Conservation (phyloP, 768 basidiomycete genomes). For the Suillus hirtellus region DNA sequence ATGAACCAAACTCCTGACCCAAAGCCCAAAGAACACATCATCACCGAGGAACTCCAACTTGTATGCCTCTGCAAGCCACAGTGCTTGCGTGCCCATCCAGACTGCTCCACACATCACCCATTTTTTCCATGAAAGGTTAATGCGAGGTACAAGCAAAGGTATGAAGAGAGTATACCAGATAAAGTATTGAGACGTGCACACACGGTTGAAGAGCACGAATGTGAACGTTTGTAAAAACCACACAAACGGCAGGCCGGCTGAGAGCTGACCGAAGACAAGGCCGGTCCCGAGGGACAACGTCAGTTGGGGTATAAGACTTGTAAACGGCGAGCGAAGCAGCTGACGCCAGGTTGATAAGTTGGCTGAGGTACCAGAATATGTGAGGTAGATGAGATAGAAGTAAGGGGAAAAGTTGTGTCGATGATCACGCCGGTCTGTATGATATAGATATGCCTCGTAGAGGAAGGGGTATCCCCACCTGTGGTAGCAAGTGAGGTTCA, state of each 20-base stretch:
- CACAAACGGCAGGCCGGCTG: constrained; percentile 67
- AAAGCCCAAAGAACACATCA: constrained; percentile 71
- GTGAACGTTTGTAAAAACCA: constrained; percentile 91
- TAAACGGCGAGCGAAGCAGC: constrained; percentile 68
- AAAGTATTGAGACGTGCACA: constrained; percentile 98
- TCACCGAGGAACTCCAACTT: constrained; percentile 84
- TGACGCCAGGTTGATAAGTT: constrained; percentile 38
- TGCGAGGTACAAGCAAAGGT: constrained; percentile 73
- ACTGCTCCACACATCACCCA: constrained; percentile 44
- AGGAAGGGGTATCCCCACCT: constrained; percentile 97
- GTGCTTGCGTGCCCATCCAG: constrained; percentile 79
- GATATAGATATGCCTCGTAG: constrained; percentile 91
- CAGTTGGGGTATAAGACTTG: constrained; percentile 86
- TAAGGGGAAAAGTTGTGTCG: constrained; percentile 98
- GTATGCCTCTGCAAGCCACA: constrained; percentile 94
- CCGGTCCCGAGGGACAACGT: constrained; percentile 69
- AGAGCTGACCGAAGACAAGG: constrained; percentile 61
- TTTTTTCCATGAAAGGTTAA: constrained; percentile 51
- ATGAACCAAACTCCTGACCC: constrained; percentile 77
- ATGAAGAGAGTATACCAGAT: constrained; percentile 93
- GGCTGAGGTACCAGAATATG: constrained; percentile 51
- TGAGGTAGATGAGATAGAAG: constrained; percentile 93
- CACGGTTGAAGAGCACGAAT: constrained; percentile 98
- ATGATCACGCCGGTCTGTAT: constrained; percentile 87
- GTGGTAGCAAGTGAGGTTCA: constrained; percentile 11